Percentiles rank a stretch among this genome's conserved stretches.
phyloP scores from a whole-genome alignment of 2,329 filamentous ascomycete species.

The Xylaria arbuscula region DNA sequence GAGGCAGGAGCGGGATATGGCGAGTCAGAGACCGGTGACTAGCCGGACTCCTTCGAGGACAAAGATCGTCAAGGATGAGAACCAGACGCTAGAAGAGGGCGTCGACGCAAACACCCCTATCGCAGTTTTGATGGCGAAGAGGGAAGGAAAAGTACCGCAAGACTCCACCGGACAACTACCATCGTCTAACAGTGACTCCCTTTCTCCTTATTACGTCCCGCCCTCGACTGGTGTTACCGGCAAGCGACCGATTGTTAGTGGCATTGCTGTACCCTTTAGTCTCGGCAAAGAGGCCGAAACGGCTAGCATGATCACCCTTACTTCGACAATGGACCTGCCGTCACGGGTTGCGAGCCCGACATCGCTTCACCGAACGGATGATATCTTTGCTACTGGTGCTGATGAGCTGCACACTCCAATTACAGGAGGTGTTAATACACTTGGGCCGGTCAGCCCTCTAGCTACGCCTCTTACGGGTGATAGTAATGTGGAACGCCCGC shows the following conservation, averaged over 20 bases:
- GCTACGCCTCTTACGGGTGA: conserved; percentile 29
- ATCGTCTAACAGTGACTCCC: conserved; percentile 46
- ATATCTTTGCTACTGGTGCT: conserved; percentile 14
- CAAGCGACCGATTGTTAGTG: conserved; percentile 74
- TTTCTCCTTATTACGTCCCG: conserved; percentile 53
- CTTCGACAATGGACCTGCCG: conserved; percentile 54
- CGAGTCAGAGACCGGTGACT: conserved; percentile 39
- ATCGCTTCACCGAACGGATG: conserved; percentile 43
- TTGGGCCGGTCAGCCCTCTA: conserved; percentile 28
- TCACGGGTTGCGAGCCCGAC: conserved; percentile 50
- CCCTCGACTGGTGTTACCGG: conserved; percentile 64
- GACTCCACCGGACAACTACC: conserved; percentile 36
- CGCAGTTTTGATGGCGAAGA: conserved; percentile 56
- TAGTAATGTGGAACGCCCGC: conserved; percentile 40
- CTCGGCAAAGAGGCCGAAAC: conserved; percentile 72
- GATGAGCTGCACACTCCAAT: conserved; percentile 36
- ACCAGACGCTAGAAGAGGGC: conserved; percentile 53
- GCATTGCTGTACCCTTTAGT: conserved; percentile 79
- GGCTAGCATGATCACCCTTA: conserved; percentile 76
- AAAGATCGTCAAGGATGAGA: conserved; percentile 62
- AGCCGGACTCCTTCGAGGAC: conserved; percentile 57
- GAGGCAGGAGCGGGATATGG: conserved; percentile 50
- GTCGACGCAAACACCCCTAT: conserved; percentile 57
- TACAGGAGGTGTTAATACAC: conserved; percentile 16
- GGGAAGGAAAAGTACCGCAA: conserved; percentile 54